phyloP scores from a whole-genome alignment of 345 rosid species.

The Rhodomyrtus tomentosa region DNA sequence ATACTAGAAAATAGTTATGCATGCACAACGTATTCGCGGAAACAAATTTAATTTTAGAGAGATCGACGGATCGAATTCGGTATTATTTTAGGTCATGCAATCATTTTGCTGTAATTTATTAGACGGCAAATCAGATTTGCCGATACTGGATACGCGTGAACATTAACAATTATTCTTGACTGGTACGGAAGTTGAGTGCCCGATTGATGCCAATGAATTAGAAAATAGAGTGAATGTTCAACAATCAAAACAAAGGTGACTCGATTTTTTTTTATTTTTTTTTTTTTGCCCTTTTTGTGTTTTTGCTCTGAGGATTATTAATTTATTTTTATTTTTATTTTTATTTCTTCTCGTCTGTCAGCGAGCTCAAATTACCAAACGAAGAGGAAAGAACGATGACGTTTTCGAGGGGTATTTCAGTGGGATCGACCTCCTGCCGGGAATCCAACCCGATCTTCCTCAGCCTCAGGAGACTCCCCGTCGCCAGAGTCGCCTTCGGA shows the following conservation, averaged over 20 bases:
- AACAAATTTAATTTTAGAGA: not conserved
- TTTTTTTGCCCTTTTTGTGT: too few relatives aligned
- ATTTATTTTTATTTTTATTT: not conserved
- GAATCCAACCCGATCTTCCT: conserved; percentile 34
- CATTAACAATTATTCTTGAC: too few relatives aligned
- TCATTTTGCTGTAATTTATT: too few relatives aligned
- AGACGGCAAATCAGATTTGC: too few relatives aligned
- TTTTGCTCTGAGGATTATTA: not conserved
- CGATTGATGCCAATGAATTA: not conserved
- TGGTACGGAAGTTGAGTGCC: not conserved
- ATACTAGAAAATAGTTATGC: rapidly evolving
- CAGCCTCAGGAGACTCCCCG: conserved; percentile 52
- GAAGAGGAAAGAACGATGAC: conserved; percentile 16
- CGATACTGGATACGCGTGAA: rapidly evolving
- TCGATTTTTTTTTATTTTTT: rapidly evolving
- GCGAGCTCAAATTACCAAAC: not conserved
- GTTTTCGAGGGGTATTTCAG: conserved; percentile 30
- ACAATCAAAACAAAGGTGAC: not conserved
- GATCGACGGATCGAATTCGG: too few relatives aligned
- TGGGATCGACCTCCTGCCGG: conserved; percentile 30
- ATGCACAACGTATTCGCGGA: not conserved
- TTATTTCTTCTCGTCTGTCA: not conserved
- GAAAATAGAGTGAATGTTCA: not conserved
- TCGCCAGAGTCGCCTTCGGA: conserved; percentile 60
- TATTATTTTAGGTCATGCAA: too few relatives aligned